phyloP scores from a whole-genome alignment of 2,329 filamentous ascomycete species.

The Penicillium sp. region DNA sequence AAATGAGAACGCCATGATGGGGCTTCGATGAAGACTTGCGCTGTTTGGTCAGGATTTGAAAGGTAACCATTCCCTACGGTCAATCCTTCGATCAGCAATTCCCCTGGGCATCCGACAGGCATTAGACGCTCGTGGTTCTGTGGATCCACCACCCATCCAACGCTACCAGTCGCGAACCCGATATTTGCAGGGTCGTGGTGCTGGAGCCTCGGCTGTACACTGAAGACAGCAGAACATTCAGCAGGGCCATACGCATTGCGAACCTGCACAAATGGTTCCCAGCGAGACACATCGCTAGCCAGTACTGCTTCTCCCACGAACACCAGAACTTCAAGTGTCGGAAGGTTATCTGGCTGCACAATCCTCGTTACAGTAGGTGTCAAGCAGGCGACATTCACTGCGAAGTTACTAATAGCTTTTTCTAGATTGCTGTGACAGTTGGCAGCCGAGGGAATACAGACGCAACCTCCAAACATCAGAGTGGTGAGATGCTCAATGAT shows the following conservation, averaged over 20 bases:
- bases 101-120: not conserved
- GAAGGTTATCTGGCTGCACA: no score
- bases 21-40: not conserved
- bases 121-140: no score
- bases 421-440: slow-evolving; percentile 39
- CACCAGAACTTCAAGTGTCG: slow-evolving; percentile 17
- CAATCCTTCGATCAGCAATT: slow-evolving; percentile 2
- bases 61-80: not conserved
- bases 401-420: slow-evolving; percentile 45
- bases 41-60: not conserved
- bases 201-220: slow-evolving; percentile 25
- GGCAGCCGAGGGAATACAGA: slow-evolving; percentile 11
- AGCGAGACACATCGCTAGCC: slow-evolving; percentile 29
- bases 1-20: not conserved
- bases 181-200: not conserved
- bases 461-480: slow-evolving; percentile 15
- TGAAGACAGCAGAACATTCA: slow-evolving; percentile 34
- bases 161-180: no score
- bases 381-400: not conserved
- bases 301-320: slow-evolving; percentile 24
- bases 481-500: slow-evolving; percentile 12
- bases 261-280: slow-evolving; percentile 35
- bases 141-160: not conserved
- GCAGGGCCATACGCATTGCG: slow-evolving; percentile 42
- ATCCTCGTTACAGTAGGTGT: not conserved